phyloP scores from a whole-genome alignment of 768 basidiomycete species.

The Lactifluus subvellereus region DNA sequence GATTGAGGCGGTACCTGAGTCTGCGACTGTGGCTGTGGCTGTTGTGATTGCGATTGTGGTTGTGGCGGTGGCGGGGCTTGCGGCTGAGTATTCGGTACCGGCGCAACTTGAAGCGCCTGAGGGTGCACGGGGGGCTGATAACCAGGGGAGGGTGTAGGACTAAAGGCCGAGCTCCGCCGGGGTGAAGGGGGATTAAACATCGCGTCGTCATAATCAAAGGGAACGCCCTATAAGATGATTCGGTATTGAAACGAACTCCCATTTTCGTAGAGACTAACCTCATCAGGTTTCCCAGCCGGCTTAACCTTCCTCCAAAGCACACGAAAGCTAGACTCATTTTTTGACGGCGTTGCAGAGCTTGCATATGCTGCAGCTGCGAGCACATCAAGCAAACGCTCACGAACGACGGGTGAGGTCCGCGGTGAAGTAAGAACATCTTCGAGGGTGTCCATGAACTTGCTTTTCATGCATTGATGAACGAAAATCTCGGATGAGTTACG shows the following conservation, averaged over 20 bases:
- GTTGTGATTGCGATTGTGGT: constrained; percentile 1
- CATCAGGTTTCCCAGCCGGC: constrained; percentile 72
- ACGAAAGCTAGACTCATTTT: constrained; percentile 47
- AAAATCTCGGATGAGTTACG: constrained; percentile 72
- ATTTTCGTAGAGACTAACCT: constrained; percentile 38
- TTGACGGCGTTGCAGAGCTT: constrained; percentile 37
- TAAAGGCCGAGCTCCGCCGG: constrained; percentile 35
- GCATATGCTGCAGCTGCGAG: constrained; percentile 77
- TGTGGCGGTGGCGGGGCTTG: constrained; percentile 8
- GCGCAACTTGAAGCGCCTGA: constrained; percentile 5
- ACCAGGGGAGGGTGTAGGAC: constrained; percentile 1
- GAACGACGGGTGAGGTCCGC: constrained; percentile 71
- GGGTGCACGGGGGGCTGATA: constrained; percentile 16
- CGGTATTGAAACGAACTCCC: background rate
- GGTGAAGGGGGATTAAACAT: constrained; percentile 68
- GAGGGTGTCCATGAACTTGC: constrained; percentile 74
- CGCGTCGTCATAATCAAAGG: constrained; percentile 70
- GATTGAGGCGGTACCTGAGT: constrained; percentile 1
- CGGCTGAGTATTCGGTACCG: background rate
- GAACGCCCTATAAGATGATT: constrained; percentile 48
- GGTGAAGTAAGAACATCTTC: constrained; percentile 63
- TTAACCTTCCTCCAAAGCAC: constrained; percentile 79
- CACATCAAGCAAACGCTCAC: constrained; percentile 74
- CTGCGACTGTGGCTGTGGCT: background rate
- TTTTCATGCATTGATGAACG: constrained; percentile 58